Conservation (phyloP, 1,284 basidiomycete genomes). For the Lignosus rhinocerotis region DNA sequence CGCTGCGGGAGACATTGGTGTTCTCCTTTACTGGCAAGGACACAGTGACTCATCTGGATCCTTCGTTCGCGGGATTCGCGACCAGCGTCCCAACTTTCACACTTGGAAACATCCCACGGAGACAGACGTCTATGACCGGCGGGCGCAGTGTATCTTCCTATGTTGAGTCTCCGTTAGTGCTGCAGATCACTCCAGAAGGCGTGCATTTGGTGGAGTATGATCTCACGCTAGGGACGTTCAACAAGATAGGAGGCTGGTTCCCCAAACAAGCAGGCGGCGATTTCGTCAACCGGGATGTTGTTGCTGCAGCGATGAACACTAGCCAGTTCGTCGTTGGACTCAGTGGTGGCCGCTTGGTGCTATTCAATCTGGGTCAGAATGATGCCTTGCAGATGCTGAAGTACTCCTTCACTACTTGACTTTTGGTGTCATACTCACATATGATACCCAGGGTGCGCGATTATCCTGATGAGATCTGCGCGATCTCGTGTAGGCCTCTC, state of each 20-base stretch:
- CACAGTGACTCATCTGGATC: constrained; percentile 40
- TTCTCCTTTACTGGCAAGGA: constrained; percentile 48
- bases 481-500: constrained; percentile 61
- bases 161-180: constrained; percentile 51
- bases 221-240: constrained; percentile 34
- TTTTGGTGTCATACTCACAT: neutral
- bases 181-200: constrained; percentile 70
- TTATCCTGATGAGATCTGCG: constrained; percentile 54
- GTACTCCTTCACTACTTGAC: constrained; percentile 29
- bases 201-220: constrained; percentile 60
- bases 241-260: constrained; percentile 35
- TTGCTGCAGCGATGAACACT: constrained; percentile 65
- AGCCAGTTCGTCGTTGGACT: constrained; percentile 70
- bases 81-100: constrained; percentile 62
- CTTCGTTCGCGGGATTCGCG: constrained; percentile 44
- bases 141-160: constrained; percentile 41
- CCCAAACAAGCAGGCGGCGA: constrained; percentile 27
- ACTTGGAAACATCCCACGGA: constrained; percentile 54
- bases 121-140: constrained; percentile 28
- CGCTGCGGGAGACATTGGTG: constrained; percentile 51
- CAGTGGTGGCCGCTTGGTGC: constrained; percentile 53
- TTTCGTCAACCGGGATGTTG: constrained; percentile 49
- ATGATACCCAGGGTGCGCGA: constrained; percentile 20
- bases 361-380: constrained; percentile 50
- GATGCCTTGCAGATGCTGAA: constrained; percentile 39